These are phyloP conservation scores for Cucumis cinereus DNA, from an alignment of 306 rosid genomes.

Conservation along the genomic window DNA sequence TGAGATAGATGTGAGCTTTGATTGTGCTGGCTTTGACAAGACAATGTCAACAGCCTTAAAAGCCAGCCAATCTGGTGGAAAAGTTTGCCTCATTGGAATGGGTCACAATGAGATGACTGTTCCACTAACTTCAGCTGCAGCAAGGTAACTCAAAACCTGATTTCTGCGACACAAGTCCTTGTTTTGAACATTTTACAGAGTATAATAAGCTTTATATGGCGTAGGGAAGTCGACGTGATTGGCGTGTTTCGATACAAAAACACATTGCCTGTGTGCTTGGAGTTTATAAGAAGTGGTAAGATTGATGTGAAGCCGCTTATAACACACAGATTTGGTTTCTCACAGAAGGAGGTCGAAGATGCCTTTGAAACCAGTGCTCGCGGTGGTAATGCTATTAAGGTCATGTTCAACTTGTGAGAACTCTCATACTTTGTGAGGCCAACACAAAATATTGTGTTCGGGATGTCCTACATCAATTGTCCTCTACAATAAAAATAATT, in stretches of 20 bases:
- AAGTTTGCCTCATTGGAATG: conserved; percentile 72
- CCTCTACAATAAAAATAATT: background rate
- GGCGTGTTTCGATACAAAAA: conserved; percentile 81
- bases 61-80: conserved; percentile 73
- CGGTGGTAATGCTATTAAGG: conserved; percentile 88
- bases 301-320: conserved; percentile 76
- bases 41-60: conserved; percentile 72
- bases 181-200: background rate
- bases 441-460: background rate
- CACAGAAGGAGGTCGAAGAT: conserved; percentile 78
- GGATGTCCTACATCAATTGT: background rate
- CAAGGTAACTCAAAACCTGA: conserved; percentile 30
- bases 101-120: conserved; percentile 70
- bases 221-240: conserved; percentile 87
- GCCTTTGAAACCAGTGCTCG: conserved; percentile 90
- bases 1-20: conserved; percentile 42
- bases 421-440: background rate
- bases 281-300: conserved; percentile 74
- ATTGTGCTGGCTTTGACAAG: conserved; percentile 80
- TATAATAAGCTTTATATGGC: background rate
- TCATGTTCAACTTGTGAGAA: conserved; percentile 79
- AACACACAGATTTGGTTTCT: conserved; percentile 78
- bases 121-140: conserved; percentile 53
- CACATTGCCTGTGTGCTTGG: conserved; percentile 85
- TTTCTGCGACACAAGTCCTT: background rate